Evolutionary conservation across 257 asterid genomes (phyloP), one percentile per base, ranked within the genome.

Genomic region (Echites panduratus): DNA sequence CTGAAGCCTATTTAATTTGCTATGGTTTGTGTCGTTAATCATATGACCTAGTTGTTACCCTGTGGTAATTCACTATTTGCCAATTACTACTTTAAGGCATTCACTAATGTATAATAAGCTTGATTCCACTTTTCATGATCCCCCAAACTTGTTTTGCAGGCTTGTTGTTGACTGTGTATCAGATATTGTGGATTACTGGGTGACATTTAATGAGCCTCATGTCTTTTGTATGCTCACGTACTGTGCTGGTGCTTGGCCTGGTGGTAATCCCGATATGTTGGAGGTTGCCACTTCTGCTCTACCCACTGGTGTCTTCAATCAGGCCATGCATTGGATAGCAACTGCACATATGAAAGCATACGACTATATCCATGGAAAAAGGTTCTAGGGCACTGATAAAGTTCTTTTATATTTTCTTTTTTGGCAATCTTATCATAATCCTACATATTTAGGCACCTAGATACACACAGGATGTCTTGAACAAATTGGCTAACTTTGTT

Each of bases 211-310:
- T 16, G 98, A 94, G 78, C 98, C 98, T 49, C 98, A 91, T 38
- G 72, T 94, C 44, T 93, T 94, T 76, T 89, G 96, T 77, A 73
- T 94, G 93, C 97, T 94, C 65, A 94, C 98, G 52, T 94, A 94
- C 71, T 89, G 95, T 82, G 96, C 98, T 80, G 98, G 98, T 65
- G 82, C 97, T 71, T 91, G 98, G 98, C 98, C 98, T 66, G 98
- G 98, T 81, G 98, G 98, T 70, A 85, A 93, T 79, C 98, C 98
- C 13, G 98, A 94, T 82, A 85, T 88, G 98, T 87, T 94, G 54
- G 98, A 94, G 84, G 95, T 77, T 71, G 98, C 96, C 87, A 86
- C 91, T 71, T 91, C 96, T 72, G 92, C 98, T 70, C 80, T 94
- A 57, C 98, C 98, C n/a, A 86, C 85, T 17, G 98, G 98, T 45